phyloP scores from a whole-genome alignment of 2,329 filamentous ascomycete genomes.

The Proliferodiscus dingleyae region DNA sequence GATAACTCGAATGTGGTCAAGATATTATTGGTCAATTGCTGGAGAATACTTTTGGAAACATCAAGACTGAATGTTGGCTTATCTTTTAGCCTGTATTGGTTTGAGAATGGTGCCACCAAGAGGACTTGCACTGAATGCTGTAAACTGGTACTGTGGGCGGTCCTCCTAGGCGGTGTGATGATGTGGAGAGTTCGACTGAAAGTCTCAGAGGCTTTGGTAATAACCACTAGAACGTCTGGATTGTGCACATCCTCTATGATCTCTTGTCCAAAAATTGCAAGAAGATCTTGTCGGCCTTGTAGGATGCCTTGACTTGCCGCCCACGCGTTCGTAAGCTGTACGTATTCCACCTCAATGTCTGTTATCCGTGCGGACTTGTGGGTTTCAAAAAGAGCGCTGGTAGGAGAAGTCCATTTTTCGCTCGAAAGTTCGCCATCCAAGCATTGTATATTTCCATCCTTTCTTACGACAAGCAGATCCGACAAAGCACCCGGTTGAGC shows the following conservation, averaged over 20 bases:
- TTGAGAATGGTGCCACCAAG: slow-evolving; percentile 20
- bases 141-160: slow-evolving; percentile 12
- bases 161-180: slow-evolving; percentile 26
- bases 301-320: slow-evolving; percentile 35
- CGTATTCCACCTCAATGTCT: slow-evolving; percentile 29
- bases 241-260: slow-evolving; percentile 40
- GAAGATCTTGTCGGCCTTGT: slow-evolving; percentile 48
- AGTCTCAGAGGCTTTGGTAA: slow-evolving; percentile 24
- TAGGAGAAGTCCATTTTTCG: slow-evolving; percentile 43
- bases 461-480: slow-evolving; percentile 52
- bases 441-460: slow-evolving; percentile 56
- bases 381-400: slow-evolving; percentile 30
- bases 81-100: slow-evolving; percentile 1
- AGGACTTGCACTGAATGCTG: slow-evolving; percentile 29
- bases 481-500: slow-evolving; percentile 7
- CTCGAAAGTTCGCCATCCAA: slow-evolving; percentile 52
- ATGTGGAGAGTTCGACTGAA: slow-evolving; percentile 26
- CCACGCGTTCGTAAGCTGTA: slow-evolving; percentile 29
- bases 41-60: slow-evolving; percentile 56
- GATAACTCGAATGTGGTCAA: slow-evolving; percentile 62
- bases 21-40: slow-evolving; percentile 50
- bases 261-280: slow-evolving; percentile 47
- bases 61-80: slow-evolving; percentile 50
- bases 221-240: slow-evolving; percentile 50
- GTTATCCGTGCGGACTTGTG: slow-evolving; percentile 33